These are phyloP conservation scores for Colletotrichum falcatum DNA, from an alignment of 2,329 filamentous ascomycete genomes.

Conservation along the genomic window DNA sequence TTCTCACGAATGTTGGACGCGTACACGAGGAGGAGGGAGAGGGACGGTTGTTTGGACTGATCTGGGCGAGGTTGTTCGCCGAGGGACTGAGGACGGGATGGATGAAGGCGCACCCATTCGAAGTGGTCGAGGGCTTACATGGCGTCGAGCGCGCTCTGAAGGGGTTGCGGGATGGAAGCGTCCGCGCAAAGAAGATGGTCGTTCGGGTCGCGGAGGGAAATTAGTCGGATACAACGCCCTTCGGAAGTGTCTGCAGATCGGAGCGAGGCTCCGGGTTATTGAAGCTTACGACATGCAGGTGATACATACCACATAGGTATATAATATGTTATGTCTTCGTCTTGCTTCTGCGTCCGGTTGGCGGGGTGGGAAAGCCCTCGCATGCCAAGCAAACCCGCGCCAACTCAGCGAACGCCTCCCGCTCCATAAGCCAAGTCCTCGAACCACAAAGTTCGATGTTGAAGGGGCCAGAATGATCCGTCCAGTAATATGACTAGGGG, in stretches of 20 bases:
- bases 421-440: neutral
- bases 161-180: conserved; percentile 34
- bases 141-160: conserved; percentile 36
- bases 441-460: neutral
- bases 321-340: neutral
- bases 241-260: neutral
- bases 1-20: conserved; percentile 31
- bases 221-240: neutral
- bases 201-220: conserved; percentile 39
- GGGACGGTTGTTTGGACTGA: conserved; percentile 37
- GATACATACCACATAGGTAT: neutral
- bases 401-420: neutral
- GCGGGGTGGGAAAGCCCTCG: neutral
- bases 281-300: neutral
- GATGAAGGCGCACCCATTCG: conserved; percentile 42
- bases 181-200: conserved; percentile 43
- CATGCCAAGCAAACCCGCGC: neutral
- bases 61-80: conserved; percentile 36
- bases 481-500: neutral
- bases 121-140: conserved; percentile 37
- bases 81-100: conserved; percentile 40
- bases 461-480: too few relatives aligned
- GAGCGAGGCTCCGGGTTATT: neutral
- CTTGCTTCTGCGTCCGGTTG: neutral
- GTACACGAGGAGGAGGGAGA: conserved; percentile 37